Conservation (phyloP, 805 yeast genomes). For the Komagataella kurtzmanii region DNA sequence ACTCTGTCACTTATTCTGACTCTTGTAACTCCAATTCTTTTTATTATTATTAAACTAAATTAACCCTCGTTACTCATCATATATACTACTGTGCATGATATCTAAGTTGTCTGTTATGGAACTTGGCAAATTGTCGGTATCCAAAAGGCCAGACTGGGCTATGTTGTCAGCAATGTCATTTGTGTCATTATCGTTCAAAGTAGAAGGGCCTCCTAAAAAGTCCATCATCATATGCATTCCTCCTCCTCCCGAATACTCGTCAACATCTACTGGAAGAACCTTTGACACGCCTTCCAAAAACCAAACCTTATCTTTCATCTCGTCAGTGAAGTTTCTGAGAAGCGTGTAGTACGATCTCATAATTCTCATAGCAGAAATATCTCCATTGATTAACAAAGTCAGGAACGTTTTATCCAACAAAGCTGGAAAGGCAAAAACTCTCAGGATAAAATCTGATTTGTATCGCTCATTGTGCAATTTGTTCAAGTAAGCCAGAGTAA, state of each 20-base stretch:
- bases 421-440: slow-evolving; percentile 91
- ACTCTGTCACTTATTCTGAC: background rate
- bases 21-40: background rate
- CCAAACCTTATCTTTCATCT: slow-evolving; percentile 87
- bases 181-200: slow-evolving; percentile 16
- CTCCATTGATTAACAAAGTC: slow-evolving; percentile 71
- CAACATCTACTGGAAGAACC: slow-evolving; percentile 85
- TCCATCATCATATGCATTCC: slow-evolving; percentile 90
- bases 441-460: slow-evolving; percentile 72
- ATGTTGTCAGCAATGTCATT: slow-evolving; percentile 30
- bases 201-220: slow-evolving; percentile 56
- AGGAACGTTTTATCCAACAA: slow-evolving; percentile 70
- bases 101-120: slow-evolving; percentile 37
- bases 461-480: slow-evolving; percentile 71
- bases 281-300: slow-evolving; percentile 83
- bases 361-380: slow-evolving; percentile 77
- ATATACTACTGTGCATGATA: slow-evolving; percentile 28
- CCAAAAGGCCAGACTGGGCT: slow-evolving; percentile 31
- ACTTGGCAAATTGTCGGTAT: slow-evolving; percentile 44
- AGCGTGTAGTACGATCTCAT: slow-evolving; percentile 81
- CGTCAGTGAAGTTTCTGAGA: slow-evolving; percentile 68
- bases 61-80: background rate
- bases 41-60: background rate
- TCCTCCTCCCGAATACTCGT: slow-evolving; percentile 81
- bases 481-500: slow-evolving; percentile 78